Evolutionary conservation across 2,329 filamentous ascomycete species (phyloP), one percentile per base, ranked within the genome.

Genomic region (Apiospora hydei): DNA sequence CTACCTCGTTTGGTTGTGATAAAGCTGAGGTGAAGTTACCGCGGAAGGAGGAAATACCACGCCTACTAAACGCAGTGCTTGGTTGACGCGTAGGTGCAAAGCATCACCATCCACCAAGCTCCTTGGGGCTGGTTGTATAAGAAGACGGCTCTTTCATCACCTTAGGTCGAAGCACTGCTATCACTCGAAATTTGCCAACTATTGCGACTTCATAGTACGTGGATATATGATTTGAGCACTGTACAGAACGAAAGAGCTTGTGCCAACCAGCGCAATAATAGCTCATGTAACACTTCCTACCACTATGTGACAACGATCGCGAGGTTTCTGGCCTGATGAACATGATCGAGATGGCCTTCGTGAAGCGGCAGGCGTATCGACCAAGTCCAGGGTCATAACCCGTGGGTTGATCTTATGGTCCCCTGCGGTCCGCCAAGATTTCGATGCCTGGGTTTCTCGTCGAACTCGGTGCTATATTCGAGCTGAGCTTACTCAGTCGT

Each of bases 401-500:
- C 30, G 18, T 38, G 30, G 18, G n/a, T 18, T 38, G 4, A 18
- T 61, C 7, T n/a, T n/a, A n/a, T 6, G 16, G 57, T 18, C 18
- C 8, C 7, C 38, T 13, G 8, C 8, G 24, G n/a, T 4, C 8
- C 34, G 34, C 21, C 18, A 64, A 41, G 18, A 41, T n/a, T n/a
- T 64, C 34, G 16, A 4, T 4, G n/a, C 34, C 1, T 41, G 34
- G 34, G n/a, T 41, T 8, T 21, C 30, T 38, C 7, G 2, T 61
- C 18, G 30, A 57, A n/a, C 16, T 21, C 53, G 38, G 30, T 38
- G 16, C 53, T 10, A 18, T 61, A 11, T 18, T 16, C 21, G 18
- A n/a, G 8, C 11, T n/a, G 57, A n/a, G 34, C 57, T 64, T 64
- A 64, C 57, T 64, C 57, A 64, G 57, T 41, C 18, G 21, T 18